These are phyloP conservation scores for Rhinocladiella mackenziei DNA, from an alignment of 2,329 filamentous ascomycete genomes.

Conservation along the genomic window DNA sequence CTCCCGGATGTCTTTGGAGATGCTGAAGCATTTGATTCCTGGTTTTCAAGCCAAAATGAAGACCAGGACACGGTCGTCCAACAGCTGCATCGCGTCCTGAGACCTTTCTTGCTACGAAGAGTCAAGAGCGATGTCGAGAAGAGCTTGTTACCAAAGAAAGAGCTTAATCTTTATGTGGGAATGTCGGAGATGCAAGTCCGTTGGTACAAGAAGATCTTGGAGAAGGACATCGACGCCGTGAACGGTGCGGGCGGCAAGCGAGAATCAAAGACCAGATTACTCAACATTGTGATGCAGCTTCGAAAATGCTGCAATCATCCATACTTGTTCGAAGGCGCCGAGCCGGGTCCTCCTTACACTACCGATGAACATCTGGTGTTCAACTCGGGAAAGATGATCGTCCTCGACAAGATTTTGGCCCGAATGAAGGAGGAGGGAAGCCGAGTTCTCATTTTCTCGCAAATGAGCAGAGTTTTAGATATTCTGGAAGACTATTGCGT, in stretches of 20 bases:
- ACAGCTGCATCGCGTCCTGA: constrained; percentile 86
- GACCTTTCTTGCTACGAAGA: constrained; percentile 88
- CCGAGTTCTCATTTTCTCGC: constrained; percentile 96
- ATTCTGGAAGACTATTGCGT: constrained; percentile 98
- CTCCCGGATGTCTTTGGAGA: constrained; percentile 98
- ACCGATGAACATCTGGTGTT: constrained; percentile 92
- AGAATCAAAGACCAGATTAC: constrained; percentile 91
- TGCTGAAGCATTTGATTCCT: constrained; percentile 92
- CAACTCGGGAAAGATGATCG: constrained; percentile 96
- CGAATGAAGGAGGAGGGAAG: constrained; percentile 83
- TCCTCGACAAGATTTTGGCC: constrained; percentile 84
- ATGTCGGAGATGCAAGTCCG: constrained; percentile 99
- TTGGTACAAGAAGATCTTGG: constrained; percentile 98
- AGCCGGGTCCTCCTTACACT: constrained; percentile 94
- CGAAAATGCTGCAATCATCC: constrained; percentile 99
- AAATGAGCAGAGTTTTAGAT: constrained; percentile 96
- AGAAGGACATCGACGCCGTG: constrained; percentile 98
- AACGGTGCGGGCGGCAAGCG: constrained; percentile 95
- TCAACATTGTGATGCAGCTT: constrained; percentile 99
- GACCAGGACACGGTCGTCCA: constrained; percentile 96
- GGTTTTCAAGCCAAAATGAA: constrained; percentile 86
- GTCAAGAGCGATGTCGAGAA: constrained; percentile 99
- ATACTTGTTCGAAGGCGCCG: constrained; percentile 94
- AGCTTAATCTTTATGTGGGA: constrained; percentile 92
- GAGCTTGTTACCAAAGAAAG: constrained; percentile 93